Conservation (phyloP, 768 basidiomycete genomes). For the Lentinula boryana region DNA sequence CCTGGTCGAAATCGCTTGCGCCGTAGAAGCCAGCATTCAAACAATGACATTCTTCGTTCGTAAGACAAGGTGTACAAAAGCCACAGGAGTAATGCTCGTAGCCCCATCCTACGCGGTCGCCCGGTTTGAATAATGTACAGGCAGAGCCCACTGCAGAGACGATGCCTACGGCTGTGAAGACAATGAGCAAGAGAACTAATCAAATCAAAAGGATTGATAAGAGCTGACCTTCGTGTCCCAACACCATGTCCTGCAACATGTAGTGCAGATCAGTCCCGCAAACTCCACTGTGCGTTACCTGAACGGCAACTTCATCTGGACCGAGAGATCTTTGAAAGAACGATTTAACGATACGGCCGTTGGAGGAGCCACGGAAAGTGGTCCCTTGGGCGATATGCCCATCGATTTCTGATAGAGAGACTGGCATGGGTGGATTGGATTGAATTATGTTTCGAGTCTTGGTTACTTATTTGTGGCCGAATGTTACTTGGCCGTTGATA, state of each 20-base stretch:
- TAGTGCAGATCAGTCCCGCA: slow-evolving; percentile 31
- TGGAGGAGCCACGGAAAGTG: not conserved
- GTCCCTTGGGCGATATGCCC: not conserved
- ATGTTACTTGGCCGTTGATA: too few relatives aligned
- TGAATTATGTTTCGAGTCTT: too few relatives aligned
- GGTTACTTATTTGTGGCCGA: too few relatives aligned
- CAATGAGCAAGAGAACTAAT: not conserved
- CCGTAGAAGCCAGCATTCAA: not conserved
- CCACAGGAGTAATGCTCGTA: slow-evolving; percentile 24
- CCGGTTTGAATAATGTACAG: slow-evolving; percentile 10
- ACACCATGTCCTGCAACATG: slow-evolving; percentile 21
- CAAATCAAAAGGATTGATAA: not conserved
- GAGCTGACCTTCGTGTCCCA: slow-evolving; percentile 27
- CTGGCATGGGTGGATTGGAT: not conserved
- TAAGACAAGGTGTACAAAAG: slow-evolving; percentile 24
- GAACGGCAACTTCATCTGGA: slow-evolving; percentile 3
- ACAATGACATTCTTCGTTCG: slow-evolving; percentile 24
- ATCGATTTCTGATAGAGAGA: not conserved
- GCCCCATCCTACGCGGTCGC: slow-evolving; percentile 30
- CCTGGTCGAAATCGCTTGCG: slow-evolving; percentile 20
- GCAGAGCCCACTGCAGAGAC: slow-evolving; percentile 21
- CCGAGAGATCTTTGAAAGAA: not conserved
- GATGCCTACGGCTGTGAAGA: slow-evolving; percentile 16
- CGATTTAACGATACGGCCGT: not conserved
- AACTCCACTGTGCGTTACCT: slow-evolving; percentile 17